Percentiles rank a stretch among this genome's conserved stretches.
phyloP scores from a whole-genome alignment of 345 rosid species.

The Diplotaxis tenuifolia region DNA sequence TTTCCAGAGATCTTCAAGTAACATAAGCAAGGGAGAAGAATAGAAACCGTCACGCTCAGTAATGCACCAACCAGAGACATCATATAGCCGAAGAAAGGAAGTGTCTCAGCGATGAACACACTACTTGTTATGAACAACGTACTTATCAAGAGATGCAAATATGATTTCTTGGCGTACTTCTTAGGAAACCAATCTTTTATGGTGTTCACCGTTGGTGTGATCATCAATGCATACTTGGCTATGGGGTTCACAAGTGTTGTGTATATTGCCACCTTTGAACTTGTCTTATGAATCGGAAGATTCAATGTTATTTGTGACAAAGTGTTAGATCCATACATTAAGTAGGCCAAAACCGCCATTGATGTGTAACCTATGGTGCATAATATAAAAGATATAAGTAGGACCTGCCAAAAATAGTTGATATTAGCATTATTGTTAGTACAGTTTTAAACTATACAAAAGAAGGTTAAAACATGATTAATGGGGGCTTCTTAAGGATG shows the following conservation, averaged over 20 bases:
- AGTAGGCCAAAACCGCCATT: slow-evolving; percentile 48
- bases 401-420: slow-evolving; percentile 35
- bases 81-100: slow-evolving; percentile 43
- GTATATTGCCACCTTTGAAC: slow-evolving; percentile 53
- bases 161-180: slow-evolving; percentile 25
- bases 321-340: slow-evolving; percentile 41
- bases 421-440: not conserved
- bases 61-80: slow-evolving; percentile 41
- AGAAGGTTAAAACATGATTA: no score
- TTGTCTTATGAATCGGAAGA: slow-evolving; percentile 33
- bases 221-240: slow-evolving; percentile 45
- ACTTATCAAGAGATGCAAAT: slow-evolving; percentile 32
- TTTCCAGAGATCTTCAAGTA: slow-evolving; percentile 42
- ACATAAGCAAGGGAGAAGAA: slow-evolving; percentile 42
- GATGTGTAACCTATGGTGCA: slow-evolving; percentile 39
- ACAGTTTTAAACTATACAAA: not conserved
- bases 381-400: slow-evolving; percentile 39
- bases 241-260: slow-evolving; percentile 39
- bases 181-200: slow-evolving; percentile 37
- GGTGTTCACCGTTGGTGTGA: slow-evolving; percentile 38
- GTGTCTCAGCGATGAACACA: slow-evolving; percentile 32
- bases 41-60: slow-evolving; percentile 37
- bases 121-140: slow-evolving; percentile 36
- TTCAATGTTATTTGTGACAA: slow-evolving; percentile 45
- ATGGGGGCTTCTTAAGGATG: no score